Percentiles rank a stretch among this genome's conserved stretches.
These are phyloP conservation scores for Colletotrichum phormii DNA, from an alignment of 2,329 filamentous ascomycete species.

Conservation along the genomic window DNA sequence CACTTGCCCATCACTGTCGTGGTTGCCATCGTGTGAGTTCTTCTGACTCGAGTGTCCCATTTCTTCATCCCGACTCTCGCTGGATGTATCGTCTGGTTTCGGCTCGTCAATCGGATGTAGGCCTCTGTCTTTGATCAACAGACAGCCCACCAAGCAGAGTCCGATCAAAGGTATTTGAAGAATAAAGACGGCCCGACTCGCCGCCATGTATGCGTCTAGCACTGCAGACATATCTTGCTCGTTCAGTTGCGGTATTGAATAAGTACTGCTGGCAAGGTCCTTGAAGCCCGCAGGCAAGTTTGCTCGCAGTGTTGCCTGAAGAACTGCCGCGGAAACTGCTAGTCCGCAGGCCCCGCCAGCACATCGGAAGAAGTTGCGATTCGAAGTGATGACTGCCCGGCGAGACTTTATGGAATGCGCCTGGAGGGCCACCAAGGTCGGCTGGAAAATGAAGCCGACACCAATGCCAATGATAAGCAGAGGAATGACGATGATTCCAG, in stretches of 20 bases:
- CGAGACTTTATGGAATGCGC: conserved; percentile 67
- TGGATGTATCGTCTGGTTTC: not conserved
- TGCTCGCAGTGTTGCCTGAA: conserved; percentile 45
- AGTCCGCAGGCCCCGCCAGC: conserved; percentile 69
- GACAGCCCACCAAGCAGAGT: conserved; percentile 59
- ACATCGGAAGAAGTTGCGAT: conserved; percentile 71
- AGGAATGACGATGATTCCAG: conserved; percentile 61
- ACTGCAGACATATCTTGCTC: conserved; percentile 36
- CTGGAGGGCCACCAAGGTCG: conserved; percentile 67
- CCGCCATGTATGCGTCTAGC: conserved; percentile 60
- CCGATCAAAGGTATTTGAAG: conserved; percentile 66
- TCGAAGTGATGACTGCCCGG: conserved; percentile 71
- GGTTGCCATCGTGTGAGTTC: too few species aligned
- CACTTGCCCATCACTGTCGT: not conserved
- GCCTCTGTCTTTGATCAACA: conserved; percentile 64
- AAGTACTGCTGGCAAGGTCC: conserved; percentile 44
- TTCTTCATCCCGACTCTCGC: conserved; percentile 27
- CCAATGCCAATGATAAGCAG: conserved; percentile 63
- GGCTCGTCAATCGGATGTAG: conserved; percentile 45
- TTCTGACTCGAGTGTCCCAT: not conserved
- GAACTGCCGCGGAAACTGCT: conserved; percentile 65
- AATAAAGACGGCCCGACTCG: conserved; percentile 66
- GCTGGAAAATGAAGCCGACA: conserved; percentile 61
- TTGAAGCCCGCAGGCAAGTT: conserved; percentile 42
- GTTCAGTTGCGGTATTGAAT: conserved; percentile 40